phyloP scores from a whole-genome alignment of 2,329 filamentous ascomycete genomes.

The Colletotrichum euphorbiae region DNA sequence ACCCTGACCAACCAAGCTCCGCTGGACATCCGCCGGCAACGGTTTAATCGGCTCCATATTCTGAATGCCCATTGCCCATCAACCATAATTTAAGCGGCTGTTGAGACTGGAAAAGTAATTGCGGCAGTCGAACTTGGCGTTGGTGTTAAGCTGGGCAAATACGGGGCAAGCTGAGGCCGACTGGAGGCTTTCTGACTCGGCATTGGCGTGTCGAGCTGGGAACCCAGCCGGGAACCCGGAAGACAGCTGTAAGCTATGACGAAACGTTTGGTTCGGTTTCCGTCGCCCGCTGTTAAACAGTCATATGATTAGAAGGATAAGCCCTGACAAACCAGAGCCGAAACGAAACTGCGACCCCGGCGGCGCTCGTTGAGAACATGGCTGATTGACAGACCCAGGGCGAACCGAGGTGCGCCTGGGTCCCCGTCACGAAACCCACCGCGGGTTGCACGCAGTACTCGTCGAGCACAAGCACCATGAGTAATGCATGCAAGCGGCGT shows the following conservation, averaged over 20 bases:
- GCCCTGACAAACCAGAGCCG: constrained; percentile 34
- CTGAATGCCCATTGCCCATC: constrained; percentile 12
- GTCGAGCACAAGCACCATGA: constrained; percentile 20
- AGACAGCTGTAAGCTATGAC: constrained; percentile 21
- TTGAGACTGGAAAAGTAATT: background rate
- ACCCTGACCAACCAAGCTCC: constrained; percentile 3
- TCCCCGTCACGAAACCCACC: constrained; percentile 18
- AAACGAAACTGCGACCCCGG: constrained; percentile 35
- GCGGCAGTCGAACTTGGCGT: constrained; percentile 11
- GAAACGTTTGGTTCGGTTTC: constrained; percentile 21
- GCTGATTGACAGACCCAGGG: constrained; percentile 14
- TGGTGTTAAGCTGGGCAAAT: background rate
- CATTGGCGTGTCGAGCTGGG: constrained; percentile 18
- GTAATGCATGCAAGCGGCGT: constrained; percentile 29
- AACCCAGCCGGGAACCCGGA: too few species aligned
- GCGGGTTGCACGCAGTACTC: constrained; percentile 10
- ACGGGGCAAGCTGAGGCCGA: constrained; percentile 6
- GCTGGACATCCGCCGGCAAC: background rate
- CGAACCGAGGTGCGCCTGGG: constrained; percentile 19
- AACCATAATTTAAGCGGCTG: background rate
- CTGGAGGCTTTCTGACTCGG: background rate
- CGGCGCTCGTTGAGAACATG: constrained; percentile 12
- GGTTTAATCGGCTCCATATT: constrained; percentile 13
- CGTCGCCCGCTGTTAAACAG: background rate
- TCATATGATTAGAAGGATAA: constrained; percentile 23